Evolutionary conservation across 225 moss, liverwort and hornwort species (phyloP).

Genomic region (Marchantia paleacea): DNA sequence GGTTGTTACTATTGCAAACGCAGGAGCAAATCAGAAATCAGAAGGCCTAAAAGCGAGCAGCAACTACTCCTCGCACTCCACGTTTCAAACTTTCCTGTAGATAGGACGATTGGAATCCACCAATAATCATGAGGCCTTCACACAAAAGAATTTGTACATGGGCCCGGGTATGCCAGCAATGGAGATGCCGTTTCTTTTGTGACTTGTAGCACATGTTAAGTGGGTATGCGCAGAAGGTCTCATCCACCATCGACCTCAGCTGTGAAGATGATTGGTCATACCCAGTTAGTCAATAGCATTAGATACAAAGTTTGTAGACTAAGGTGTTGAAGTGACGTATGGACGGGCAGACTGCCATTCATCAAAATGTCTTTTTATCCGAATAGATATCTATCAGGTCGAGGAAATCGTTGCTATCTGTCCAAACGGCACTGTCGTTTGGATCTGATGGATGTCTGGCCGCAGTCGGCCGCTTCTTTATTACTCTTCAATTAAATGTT

Average conservation of each 20-base stretch:
- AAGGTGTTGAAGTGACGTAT: too few relatives aligned
- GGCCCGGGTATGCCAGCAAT: background rate
- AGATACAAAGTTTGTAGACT: background rate
- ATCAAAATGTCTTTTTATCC: too few relatives aligned
- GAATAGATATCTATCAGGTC: too few relatives aligned
- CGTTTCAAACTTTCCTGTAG: background rate
- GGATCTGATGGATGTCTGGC: too few relatives aligned
- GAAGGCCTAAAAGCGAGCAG: background rate
- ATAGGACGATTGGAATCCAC: background rate
- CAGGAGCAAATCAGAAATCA: constrained; percentile 20
- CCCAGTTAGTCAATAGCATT: background rate
- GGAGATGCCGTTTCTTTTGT: background rate
- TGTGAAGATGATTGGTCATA: background rate
- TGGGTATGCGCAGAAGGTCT: background rate
- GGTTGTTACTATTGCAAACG: background rate
- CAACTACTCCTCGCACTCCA: background rate
- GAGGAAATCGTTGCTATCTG: too few relatives aligned
- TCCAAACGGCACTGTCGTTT: too few relatives aligned
- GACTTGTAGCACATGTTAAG: background rate
- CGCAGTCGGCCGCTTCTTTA: too few relatives aligned
- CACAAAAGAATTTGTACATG: background rate
- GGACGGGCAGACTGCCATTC: too few relatives aligned
- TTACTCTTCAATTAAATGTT: too few relatives aligned
- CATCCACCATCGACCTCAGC: background rate
- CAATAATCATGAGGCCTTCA: too few relatives aligned